Evolutionary conservation across 2,329 filamentous ascomycete genomes (phyloP).

Genomic region (Epichloe coenophiala): DNA sequence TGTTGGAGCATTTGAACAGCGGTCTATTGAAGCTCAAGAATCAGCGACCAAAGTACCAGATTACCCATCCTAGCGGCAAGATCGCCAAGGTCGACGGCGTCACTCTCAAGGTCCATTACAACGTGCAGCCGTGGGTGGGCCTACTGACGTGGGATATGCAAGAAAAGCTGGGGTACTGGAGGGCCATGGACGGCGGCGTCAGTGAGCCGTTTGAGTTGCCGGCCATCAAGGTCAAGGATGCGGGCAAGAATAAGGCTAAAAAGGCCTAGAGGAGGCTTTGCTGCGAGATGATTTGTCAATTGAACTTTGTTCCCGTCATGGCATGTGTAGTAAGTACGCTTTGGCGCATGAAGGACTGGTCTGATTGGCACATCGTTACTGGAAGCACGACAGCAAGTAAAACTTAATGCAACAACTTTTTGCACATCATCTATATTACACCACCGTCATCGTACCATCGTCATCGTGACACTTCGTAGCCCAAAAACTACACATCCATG

Average conservation of each 20-base stretch:
- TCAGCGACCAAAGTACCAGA: conserved; percentile 91
- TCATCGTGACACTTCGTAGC: neutral
- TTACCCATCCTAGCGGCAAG: conserved; percentile 75
- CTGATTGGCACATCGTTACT: too few species aligned
- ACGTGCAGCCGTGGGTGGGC: conserved; percentile 95
- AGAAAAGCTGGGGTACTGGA: conserved; percentile 46
- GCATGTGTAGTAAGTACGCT: too few species aligned
- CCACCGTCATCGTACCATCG: neutral
- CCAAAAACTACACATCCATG: neutral
- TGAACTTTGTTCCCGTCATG: too few species aligned
- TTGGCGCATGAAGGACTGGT: too few species aligned
- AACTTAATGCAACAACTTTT: too few species aligned
- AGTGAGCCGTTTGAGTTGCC: conserved; percentile 54
- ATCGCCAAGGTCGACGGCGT: conserved; percentile 64
- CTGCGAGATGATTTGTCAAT: too few species aligned
- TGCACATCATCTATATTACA: neutral
- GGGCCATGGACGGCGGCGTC: conserved; percentile 48
- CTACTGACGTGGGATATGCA: conserved; percentile 66
- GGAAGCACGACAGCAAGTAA: too few species aligned
- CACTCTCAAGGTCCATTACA: conserved; percentile 75
- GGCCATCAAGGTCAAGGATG: conserved; percentile 41
- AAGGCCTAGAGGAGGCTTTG: neutral
- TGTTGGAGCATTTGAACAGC: conserved; percentile 20
- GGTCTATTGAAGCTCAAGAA: conserved; percentile 68
- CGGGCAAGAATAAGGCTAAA: conserved; percentile 9